Evolutionary conservation across 148 eudicot genomes (phyloP).

Genomic region (Rhododendron williamsianum): DNA sequence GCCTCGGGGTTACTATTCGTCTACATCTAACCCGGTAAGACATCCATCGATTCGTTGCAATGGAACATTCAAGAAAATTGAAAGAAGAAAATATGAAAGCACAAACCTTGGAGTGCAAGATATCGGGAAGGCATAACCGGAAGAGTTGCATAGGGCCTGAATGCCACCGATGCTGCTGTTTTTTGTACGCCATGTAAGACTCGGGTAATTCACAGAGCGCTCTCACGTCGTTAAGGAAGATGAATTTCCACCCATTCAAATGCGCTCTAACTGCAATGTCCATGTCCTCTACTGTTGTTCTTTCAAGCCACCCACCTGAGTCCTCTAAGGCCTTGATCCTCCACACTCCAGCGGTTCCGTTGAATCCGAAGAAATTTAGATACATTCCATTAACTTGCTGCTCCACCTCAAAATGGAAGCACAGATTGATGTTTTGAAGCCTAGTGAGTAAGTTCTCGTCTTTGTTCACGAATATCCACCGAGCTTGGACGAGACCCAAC

Average conservation of each 20-base stretch:
- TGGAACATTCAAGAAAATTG: not conserved
- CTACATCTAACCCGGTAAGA: not conserved
- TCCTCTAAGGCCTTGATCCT: constrained; percentile 63
- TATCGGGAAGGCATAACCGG: constrained; percentile 48
- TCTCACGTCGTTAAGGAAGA: constrained; percentile 49
- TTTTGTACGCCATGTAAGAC: constrained; percentile 59
- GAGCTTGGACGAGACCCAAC: constrained; percentile 56
- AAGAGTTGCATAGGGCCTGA: constrained; percentile 79
- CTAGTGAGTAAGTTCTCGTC: constrained; percentile 62
- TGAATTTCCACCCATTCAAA: constrained; percentile 60
- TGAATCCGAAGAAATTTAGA: constrained; percentile 59
- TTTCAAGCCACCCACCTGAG: constrained; percentile 70
- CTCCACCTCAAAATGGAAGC: constrained; percentile 73
- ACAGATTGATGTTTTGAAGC: constrained; percentile 55
- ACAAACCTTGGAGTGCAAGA: constrained; percentile 45
- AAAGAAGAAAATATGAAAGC: not conserved
- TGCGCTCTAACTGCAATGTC: constrained; percentile 71
- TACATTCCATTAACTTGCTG: constrained; percentile 62
- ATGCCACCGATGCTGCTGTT: constrained; percentile 74
- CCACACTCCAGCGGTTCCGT: constrained; percentile 72
- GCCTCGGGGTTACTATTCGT: not conserved
- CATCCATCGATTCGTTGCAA: not conserved
- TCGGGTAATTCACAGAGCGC: constrained; percentile 64
- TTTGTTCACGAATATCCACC: constrained; percentile 62
- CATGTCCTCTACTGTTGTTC: constrained; percentile 73